Base-by-base conservation (phyloP, 192 early-diverging fungal genomes). In the Linnemannia zychae region DNA sequence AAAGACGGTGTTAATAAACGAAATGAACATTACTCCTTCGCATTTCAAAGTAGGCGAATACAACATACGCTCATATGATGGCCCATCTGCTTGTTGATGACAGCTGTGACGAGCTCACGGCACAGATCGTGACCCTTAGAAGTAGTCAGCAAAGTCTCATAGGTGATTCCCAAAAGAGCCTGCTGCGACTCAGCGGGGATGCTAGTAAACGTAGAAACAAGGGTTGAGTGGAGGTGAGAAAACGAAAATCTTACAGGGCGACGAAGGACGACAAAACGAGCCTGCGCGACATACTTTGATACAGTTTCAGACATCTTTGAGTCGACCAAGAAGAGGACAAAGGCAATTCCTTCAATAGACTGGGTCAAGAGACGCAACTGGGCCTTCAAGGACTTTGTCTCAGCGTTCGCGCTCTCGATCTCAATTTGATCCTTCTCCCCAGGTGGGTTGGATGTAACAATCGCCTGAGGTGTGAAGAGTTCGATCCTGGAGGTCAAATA, bases 311-410 rank as follows among this genome's bases (percentile, higher is more conserved):
- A 87, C 78, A 96, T 81, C 46, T 95, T 90, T 46, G 93, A 91
- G 73, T 96, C 95, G 4, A 89, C 75, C 57, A 96, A 67, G 65
- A 95, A 88, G 24, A 90, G 85, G 16, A 95, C 77, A 71, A 96
- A 94, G 4, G 94, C 88, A 17, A 95, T 91, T 18, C 91, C 91
- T 72, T 96, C 94, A 38, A 91, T 82, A n/a, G 88, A 74, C 46
- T 91, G 88, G 2, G 87, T 81, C 28, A 95, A 73, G 31, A 96
- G 85, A 2, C 91, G 88, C 68, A 91, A 86, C 46, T 94, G 87
- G 3, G 92, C 87, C 48, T 86, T 87, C 72, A 95, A 71, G 12
- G 94, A 94, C 48, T 89, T 86, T 4, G 91, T 88, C 81, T 94
- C 94, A 24, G 80, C 88, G 46, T 91, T 80, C 9, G 75, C 83